Evolutionary conservation across 352 stramenopile genomes (phyloP).

Genomic region (Peronospora destructor): DNA sequence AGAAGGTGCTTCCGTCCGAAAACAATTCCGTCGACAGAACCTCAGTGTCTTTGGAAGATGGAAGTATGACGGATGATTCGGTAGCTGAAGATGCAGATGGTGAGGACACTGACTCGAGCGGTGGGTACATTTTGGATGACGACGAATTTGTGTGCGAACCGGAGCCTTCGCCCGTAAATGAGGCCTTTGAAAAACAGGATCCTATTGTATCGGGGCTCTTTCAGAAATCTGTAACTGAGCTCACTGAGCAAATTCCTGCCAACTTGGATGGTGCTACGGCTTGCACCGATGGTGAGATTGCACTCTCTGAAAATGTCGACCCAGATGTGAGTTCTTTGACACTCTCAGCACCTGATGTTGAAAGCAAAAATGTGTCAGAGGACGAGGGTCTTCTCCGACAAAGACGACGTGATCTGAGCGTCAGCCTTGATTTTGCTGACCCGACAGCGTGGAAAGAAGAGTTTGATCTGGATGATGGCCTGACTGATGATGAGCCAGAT

Average conservation of each 20-base stretch:
- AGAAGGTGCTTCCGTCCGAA: slow-evolving; percentile 14
- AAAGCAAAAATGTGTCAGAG: slow-evolving; percentile 21
- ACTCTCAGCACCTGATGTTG: slow-evolving; percentile 2
- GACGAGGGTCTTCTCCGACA: slow-evolving; percentile 27
- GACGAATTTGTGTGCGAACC: slow-evolving; percentile 9
- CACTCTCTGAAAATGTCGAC: slow-evolving; percentile 6
- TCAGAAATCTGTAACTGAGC: slow-evolving; percentile 15
- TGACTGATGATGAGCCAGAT: slow-evolving; percentile 44
- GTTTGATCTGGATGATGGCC: slow-evolving; percentile 63
- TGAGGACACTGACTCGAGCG: slow-evolving; percentile 26
- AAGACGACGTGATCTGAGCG: slow-evolving; percentile 47
- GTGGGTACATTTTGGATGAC: slow-evolving; percentile 13
- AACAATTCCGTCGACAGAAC: slow-evolving; percentile 6
- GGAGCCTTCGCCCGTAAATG: slow-evolving; percentile 13
- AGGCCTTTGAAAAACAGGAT: slow-evolving; percentile 10
- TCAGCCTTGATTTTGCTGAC: slow-evolving; percentile 71
- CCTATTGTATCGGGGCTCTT: slow-evolving; percentile 33
- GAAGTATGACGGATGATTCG: slow-evolving; percentile 5
- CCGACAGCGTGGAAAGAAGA: slow-evolving; percentile 63
- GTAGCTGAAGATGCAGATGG: slow-evolving; percentile 27
- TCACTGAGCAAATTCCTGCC: not conserved
- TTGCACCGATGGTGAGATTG: not conserved
- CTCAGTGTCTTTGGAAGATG: slow-evolving; percentile 4
- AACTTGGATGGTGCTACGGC: not conserved
- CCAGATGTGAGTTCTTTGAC: slow-evolving; percentile 3